Evolutionary conservation across 805 yeast species (phyloP), one percentile per base, ranked within the genome.

Genomic region (Kregervanrija fluxuum): DNA sequence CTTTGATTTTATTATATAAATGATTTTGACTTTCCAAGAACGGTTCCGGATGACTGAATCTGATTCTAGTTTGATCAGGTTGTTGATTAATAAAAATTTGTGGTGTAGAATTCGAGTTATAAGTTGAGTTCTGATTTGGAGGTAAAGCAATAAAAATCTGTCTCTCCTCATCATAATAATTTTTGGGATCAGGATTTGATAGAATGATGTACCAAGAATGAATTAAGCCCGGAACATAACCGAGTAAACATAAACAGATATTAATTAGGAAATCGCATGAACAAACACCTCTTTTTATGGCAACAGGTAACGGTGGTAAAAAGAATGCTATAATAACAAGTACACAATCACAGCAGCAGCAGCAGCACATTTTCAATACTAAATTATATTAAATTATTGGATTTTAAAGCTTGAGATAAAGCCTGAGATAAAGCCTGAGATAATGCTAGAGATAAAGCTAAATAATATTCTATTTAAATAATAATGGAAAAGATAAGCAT

Each of bases 221-320:
- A 37, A 83, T 61, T 41, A 82, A 65, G 3, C 89, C 89, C 0
- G 91, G 91, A 46, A 84, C 62, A 59, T 74, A 79, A 2, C 89
- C 86, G 31, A 83, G 62, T 8, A 80, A 41, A 50, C 80, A 78
- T 36, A 84, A 67, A 28, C 77, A 60, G 35, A 86, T 69, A 62
- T 85, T 86, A 56, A 87, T 82, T 45, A 79, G 61, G 39, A 71
- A 69, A 57, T 86, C 95, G 8, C 80, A 77, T 1, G 90, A 79
- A 49, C 82, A 80, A 43, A 83, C 47, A 3, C 95, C 95, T 44
- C 83, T 70, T 58, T 84, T 82, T 50, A 85, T 65, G 55, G 79
- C 71, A 14, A 86, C 95, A 1, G 95, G 88, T 43, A 86, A 59
- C 1, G 95, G 95, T 1, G 95, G 95, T 54, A 82, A 71, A 54